These are phyloP conservation scores for Albugo laibachii DNA, from an alignment of 352 stramenopile species.

Conservation along the genomic window DNA sequence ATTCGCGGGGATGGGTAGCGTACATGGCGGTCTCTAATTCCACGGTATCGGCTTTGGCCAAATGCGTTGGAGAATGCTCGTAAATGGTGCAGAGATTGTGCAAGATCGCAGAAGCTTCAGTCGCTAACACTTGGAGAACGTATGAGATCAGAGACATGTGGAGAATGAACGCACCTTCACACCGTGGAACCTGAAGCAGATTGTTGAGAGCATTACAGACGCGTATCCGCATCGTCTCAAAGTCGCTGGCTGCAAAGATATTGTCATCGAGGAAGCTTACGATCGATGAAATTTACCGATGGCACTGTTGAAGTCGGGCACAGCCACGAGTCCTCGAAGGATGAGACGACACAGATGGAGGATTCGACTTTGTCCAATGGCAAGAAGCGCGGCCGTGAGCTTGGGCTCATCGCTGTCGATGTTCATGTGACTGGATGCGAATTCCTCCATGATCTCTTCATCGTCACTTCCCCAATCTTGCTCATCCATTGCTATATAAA, in stretches of 20 bases:
- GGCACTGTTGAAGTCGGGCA: conserved; percentile 25
- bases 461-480: conserved; percentile 77
- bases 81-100: conserved; percentile 61
- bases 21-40: too few relatives aligned
- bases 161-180: conserved; percentile 13
- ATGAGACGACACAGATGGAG: conserved; percentile 24
- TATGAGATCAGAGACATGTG: neutral
- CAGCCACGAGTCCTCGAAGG: conserved; percentile 51
- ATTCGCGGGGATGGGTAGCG: neutral
- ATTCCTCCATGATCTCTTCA: conserved; percentile 76
- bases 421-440: conserved; percentile 48
- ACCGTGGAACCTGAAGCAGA: conserved; percentile 37
- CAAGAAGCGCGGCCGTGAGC: conserved; percentile 18
- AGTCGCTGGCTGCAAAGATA: conserved; percentile 26
- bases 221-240: conserved; percentile 65
- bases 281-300: conserved; percentile 18
- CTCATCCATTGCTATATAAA: conserved; percentile 27
- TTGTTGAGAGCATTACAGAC: conserved; percentile 71
- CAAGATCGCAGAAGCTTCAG: conserved; percentile 17
- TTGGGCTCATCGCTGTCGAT: conserved; percentile 3
- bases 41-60: too few relatives aligned
- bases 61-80: conserved; percentile 12
- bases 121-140: neutral
- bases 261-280: conserved; percentile 1
- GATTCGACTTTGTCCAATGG: conserved; percentile 14